Conservation (phyloP, 2,329 filamentous ascomycete species). For the Colletotrichum phormii region DNA sequence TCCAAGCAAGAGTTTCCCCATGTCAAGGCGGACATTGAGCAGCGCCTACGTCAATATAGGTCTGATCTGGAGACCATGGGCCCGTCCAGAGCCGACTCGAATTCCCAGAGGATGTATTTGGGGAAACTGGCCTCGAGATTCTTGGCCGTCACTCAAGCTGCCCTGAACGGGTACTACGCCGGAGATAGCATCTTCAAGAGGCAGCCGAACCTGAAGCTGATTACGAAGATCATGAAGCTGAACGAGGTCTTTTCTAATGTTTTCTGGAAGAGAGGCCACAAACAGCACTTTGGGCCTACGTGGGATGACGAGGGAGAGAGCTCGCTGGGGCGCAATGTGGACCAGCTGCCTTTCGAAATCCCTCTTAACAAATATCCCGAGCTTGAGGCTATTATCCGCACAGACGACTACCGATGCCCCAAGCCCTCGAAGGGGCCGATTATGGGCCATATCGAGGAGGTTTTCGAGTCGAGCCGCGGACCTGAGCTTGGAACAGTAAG, state of each 20-base stretch:
- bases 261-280: conserved; percentile 42
- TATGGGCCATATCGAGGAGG: conserved; percentile 39
- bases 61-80: conserved; percentile 46
- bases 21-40: conserved; percentile 16
- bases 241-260: conserved; percentile 49
- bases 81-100: conserved; percentile 39
- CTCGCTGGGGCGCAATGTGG: neutral
- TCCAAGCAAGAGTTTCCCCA: conserved; percentile 44
- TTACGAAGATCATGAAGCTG: conserved; percentile 51
- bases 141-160: conserved; percentile 41
- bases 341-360: conserved; percentile 24
- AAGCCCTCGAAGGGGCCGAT: conserved; percentile 47
- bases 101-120: conserved; percentile 50
- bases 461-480: conserved; percentile 58
- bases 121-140: conserved; percentile 48
- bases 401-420: conserved; percentile 39
- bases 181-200: conserved; percentile 44
- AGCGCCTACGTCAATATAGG: conserved; percentile 10
- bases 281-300: conserved; percentile 17
- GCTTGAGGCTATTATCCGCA: conserved; percentile 44
- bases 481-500: conserved; percentile 65
- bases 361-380: conserved; percentile 36
- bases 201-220: conserved; percentile 45
- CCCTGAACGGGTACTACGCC: conserved; percentile 50
- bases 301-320: conserved; percentile 27